These are phyloP conservation scores for Ogataea saltuana DNA, from an alignment of 805 yeast species.

Conservation along the genomic window DNA sequence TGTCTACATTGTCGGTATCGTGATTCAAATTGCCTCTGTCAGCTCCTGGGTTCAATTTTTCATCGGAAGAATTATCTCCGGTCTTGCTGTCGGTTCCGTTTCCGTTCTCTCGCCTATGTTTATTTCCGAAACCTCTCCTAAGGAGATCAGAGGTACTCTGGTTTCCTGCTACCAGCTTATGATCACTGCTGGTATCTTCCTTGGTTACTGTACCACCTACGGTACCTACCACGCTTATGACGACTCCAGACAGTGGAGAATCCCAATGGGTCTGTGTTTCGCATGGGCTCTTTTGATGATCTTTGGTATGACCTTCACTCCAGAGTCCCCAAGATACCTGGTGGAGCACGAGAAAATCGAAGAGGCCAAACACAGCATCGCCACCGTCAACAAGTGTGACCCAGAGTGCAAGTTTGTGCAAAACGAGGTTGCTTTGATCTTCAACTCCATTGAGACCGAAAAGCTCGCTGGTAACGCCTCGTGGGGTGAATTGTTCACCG, in stretches of 20 bases:
- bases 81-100: constrained; percentile 56
- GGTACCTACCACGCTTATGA: constrained; percentile 55
- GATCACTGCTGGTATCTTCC: constrained; percentile 69
- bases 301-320: constrained; percentile 56
- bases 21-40: constrained; percentile 58
- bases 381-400: constrained; percentile 56
- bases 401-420: constrained; percentile 55
- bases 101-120: constrained; percentile 57
- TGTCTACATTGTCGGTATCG: constrained; percentile 60
- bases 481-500: constrained; percentile 63
- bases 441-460: constrained; percentile 64
- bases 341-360: constrained; percentile 50
- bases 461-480: constrained; percentile 61
- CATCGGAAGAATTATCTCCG: constrained; percentile 60
- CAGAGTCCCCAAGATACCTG: constrained; percentile 70
- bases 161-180: constrained; percentile 70
- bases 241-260: constrained; percentile 64
- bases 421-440: constrained; percentile 53
- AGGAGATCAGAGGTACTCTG: constrained; percentile 67
- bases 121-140: constrained; percentile 71
- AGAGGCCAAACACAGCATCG: constrained; percentile 56
- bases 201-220: constrained; percentile 67
- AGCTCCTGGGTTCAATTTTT: constrained; percentile 62
- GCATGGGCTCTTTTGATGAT: constrained; percentile 54
- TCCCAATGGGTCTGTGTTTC: constrained; percentile 55